Conservation (phyloP, 208 protist genomes). For the Leishmania turanica region DNA sequence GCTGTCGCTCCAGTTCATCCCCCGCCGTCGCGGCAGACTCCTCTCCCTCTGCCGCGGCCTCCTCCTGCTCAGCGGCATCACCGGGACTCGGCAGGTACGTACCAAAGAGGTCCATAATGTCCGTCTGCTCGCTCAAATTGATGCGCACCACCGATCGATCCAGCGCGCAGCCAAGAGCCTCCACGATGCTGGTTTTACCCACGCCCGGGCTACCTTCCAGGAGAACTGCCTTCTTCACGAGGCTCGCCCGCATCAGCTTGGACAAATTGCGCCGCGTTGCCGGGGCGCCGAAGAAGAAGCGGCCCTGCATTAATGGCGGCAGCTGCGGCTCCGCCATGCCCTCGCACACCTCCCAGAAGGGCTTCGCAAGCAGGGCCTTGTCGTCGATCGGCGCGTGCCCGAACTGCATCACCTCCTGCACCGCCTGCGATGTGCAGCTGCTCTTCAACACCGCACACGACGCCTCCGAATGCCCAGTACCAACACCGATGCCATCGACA, state of each 20-base stretch:
- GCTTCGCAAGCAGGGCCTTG: conserved; percentile 33
- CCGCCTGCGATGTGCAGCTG: conserved; percentile 35
- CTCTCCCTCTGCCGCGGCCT: conserved; percentile 34
- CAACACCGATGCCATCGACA: conserved; percentile 95
- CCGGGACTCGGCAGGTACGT: conserved; percentile 80
- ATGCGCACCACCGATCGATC: conserved; percentile 97
- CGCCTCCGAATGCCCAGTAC: conserved; percentile 71
- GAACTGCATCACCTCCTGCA: conserved; percentile 18
- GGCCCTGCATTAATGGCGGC: conserved; percentile 60
- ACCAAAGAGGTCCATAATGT: conserved; percentile 99
- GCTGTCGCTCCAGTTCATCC: conserved; percentile 41
- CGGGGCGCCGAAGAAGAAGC: conserved; percentile 95
- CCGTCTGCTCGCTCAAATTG: conserved; percentile 99
- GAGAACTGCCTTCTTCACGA: conserved; percentile 96
- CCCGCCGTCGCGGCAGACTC: conserved; percentile 45
- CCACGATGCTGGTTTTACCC: conserved; percentile 99
- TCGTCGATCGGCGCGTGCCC: conserved; percentile 25
- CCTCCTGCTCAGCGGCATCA: conserved; percentile 16
- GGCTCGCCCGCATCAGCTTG: conserved; percentile 94
- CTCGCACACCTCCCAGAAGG: conserved; percentile 79
- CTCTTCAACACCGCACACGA: conserved; percentile 36
- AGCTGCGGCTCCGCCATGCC: conserved; percentile 79
- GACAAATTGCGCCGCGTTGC: conserved; percentile 97
- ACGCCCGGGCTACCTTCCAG: conserved; percentile 98
- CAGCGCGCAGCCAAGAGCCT: conserved; percentile 93